Evolutionary conservation across 306 rosid species (phyloP).

Genomic region (Boehmeria nivea): DNA sequence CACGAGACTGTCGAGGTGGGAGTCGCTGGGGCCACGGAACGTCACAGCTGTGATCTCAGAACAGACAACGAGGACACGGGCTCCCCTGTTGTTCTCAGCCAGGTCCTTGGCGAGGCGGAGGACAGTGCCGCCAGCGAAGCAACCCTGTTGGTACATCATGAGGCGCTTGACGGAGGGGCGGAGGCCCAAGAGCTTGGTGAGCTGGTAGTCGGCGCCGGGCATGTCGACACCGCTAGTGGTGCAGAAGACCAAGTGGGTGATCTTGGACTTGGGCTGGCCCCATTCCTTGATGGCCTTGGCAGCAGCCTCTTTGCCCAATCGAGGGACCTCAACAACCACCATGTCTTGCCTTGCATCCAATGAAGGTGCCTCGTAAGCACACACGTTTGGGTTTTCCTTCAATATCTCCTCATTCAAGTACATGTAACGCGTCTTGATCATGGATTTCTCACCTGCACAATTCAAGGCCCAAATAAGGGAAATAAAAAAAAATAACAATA

Average conservation of each 20-base stretch:
- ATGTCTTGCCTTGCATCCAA: constrained; percentile 71
- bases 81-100: constrained; percentile 51
- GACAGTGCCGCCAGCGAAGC: constrained; percentile 53
- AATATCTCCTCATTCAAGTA: constrained; percentile 46
- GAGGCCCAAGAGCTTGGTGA: constrained; percentile 64
- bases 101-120: constrained; percentile 52
- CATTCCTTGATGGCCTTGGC: constrained; percentile 48
- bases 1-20: constrained; percentile 49
- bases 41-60: constrained; percentile 50
- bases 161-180: constrained; percentile 58
- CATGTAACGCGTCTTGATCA: constrained; percentile 51
- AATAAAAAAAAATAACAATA: no score
- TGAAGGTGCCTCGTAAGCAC: constrained; percentile 62
- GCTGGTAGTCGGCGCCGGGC: constrained; percentile 70
- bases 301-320: constrained; percentile 68
- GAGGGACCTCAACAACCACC: constrained; percentile 63
- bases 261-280: constrained; percentile 68
- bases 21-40: constrained; percentile 33
- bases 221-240: constrained; percentile 78
- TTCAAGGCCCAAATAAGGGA: neutral
- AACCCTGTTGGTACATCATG: constrained; percentile 73
- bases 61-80: constrained; percentile 51
- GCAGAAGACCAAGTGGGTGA: constrained; percentile 63
- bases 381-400: constrained; percentile 38
- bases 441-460: constrained; percentile 52